A percentile compares a stretch with the other conserved stretches of the same genome.
Conservation (phyloP, 2,329 filamentous ascomycete genomes). For the Verticillium albo-atrum region DNA sequence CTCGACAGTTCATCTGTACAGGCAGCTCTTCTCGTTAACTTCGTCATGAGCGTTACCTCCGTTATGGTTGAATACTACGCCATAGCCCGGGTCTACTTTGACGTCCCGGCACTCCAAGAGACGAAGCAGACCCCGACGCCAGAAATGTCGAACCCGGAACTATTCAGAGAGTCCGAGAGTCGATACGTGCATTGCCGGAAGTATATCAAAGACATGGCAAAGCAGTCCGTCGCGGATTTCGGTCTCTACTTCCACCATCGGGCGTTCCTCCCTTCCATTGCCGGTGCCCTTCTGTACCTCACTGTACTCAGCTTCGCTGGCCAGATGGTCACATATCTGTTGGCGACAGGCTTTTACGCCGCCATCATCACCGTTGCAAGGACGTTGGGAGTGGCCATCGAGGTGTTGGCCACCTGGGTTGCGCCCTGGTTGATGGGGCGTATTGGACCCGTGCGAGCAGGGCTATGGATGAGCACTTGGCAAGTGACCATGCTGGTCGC, state of each 20-base stretch:
- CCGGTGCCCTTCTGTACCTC: slow-evolving; percentile 49
- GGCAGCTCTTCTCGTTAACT: slow-evolving; percentile 42
- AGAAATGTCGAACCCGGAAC: not conserved
- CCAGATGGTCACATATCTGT: slow-evolving; percentile 55
- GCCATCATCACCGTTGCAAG: slow-evolving; percentile 41
- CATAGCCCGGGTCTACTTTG: slow-evolving; percentile 32
- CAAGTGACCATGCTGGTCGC: slow-evolving; percentile 47
- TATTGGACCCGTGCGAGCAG: slow-evolving; percentile 50
- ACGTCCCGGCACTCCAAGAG: slow-evolving; percentile 19
- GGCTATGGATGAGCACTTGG: slow-evolving; percentile 62
- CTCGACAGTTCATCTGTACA: slow-evolving; percentile 43
- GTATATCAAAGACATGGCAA: not conserved
- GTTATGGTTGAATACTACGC: slow-evolving; percentile 47
- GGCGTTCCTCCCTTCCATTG: slow-evolving; percentile 51
- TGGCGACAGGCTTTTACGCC: slow-evolving; percentile 40
- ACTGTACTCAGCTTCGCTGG: slow-evolving; percentile 47
- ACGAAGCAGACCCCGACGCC: slow-evolving; percentile 9
- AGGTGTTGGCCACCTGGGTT: slow-evolving; percentile 50
- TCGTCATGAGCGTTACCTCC: slow-evolving; percentile 44
- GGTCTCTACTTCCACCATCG: slow-evolving; percentile 40
- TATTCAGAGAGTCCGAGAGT: not conserved
- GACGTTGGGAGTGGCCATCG: slow-evolving; percentile 40
- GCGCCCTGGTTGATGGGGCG: slow-evolving; percentile 43
- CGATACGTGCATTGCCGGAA: too few relatives aligned
- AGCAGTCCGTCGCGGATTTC: slow-evolving; percentile 17